phyloP scores from a whole-genome alignment of 495 filamentous ascomycete genomes.

The Penicillium roqueforti region DNA sequence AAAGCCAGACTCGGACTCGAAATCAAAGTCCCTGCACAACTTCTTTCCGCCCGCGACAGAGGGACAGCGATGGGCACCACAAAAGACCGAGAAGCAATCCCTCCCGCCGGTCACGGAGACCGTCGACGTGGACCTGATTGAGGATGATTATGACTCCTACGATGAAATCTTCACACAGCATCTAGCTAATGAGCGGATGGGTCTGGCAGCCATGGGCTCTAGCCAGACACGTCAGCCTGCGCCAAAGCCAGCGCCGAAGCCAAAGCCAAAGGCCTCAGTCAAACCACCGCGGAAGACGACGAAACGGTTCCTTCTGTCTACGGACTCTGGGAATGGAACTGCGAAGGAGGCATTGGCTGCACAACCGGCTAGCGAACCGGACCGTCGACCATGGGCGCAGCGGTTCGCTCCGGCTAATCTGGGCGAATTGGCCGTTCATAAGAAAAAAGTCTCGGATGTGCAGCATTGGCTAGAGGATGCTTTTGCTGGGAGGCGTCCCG shows the following conservation, averaged over 20 bases:
- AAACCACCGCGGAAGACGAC: conserved; percentile 7
- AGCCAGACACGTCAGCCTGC: conserved; percentile 7
- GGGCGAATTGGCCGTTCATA: conserved; percentile 88
- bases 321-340: background rate
- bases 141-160: conserved; percentile 49
- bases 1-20: background rate
- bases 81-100: conserved; percentile 22
- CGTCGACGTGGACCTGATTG: conserved; percentile 43
- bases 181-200: conserved; percentile 1
- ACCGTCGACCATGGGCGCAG: conserved; percentile 73
- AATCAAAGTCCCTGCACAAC: conserved; percentile 22
- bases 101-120: conserved; percentile 12
- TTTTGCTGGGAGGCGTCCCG: conserved; percentile 50
- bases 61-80: conserved; percentile 33
- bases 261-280: conserved; percentile 1
- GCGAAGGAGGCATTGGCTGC: background rate
- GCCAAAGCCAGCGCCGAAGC: conserved; percentile 6
- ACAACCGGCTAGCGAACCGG: conserved; percentile 3
- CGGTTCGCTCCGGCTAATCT: conserved; percentile 67
- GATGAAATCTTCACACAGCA: conserved; percentile 40
- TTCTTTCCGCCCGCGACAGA: conserved; percentile 26
- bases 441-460: conserved; percentile 86
- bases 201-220: conserved; percentile 1
- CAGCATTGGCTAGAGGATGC: conserved; percentile 73
- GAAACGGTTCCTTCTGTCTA: conserved; percentile 28